Base-by-base conservation (phyloP, 345 rosid species). In the Mangifera indica region DNA sequence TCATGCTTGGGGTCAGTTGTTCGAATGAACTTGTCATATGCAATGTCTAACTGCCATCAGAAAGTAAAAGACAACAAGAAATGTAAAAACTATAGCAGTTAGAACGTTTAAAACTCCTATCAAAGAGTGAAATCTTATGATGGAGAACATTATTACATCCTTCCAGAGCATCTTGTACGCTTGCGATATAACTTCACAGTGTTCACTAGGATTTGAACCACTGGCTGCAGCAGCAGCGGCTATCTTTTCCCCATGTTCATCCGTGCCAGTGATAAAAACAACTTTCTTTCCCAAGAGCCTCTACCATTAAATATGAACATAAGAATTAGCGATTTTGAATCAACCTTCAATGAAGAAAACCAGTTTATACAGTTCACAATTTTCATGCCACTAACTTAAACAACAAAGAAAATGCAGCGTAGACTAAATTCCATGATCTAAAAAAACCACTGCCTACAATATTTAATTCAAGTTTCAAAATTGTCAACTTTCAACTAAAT, bases 161-260 rank as follows among this genome's bases (percentile, higher is more conserved):
- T 85, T 90, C 98, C 97, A 94, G 34, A 92, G 89, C 20, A 69
- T 78, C 81, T 72, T 84, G 85, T 90, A 94, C 67, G 88, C 82
- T 67, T 86, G 93, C 53, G 98, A 90, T 75, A 94, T 78, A 53
- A 89, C 78, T 63, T 92, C 95, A 77, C 98, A 94, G 68, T 94
- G 98, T 58, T 90, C 92, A 12, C 84, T 75, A 11, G 98, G 97
- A 56, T 73, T 81, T 21, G 93, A 86, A 60, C 93, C 97, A 63
- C 44, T 14, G 24, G 84, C 83, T 69, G 92, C 82, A 1, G 97
- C 97, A 29, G 98, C 88, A 0, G 82, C 76, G 70, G 98, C 95
- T 75, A 94, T 89, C 87, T 94, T 94, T 87, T 94, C 97, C 34
- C 98, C 98, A 21, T 94, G 97, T 70, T 94, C 97, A 74, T 94